phyloP scores from a whole-genome alignment of 768 basidiomycete genomes.

The Thelephora ganbajun region DNA sequence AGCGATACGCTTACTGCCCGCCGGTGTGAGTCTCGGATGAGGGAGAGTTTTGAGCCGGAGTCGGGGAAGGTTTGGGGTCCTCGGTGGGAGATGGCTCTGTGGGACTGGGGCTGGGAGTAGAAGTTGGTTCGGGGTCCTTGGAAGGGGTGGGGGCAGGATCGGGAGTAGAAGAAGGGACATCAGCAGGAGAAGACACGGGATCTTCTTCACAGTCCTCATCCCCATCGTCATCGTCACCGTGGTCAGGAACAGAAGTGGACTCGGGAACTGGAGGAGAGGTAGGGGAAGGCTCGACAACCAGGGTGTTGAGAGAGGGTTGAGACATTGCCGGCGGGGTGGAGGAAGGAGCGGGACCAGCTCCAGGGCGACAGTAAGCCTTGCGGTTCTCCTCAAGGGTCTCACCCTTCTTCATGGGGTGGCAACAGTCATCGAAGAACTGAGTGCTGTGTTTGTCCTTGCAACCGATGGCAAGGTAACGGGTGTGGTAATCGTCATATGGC shows the following conservation, averaged over 20 bases:
- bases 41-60: neutral
- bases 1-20: constrained; percentile 18
- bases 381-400: constrained; percentile 32
- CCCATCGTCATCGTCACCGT: constrained; percentile 21
- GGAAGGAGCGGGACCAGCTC: constrained; percentile 17
- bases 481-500: constrained; percentile 43
- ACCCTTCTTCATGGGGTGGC: constrained; percentile 54
- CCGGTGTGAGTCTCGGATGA: constrained; percentile 17
- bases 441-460: constrained; percentile 26
- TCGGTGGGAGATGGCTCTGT: neutral
- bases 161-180: constrained; percentile 1
- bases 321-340: constrained; percentile 7
- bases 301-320: constrained; percentile 13
- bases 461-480: constrained; percentile 43
- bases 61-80: neutral
- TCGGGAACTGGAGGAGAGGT: constrained; percentile 14
- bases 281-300: constrained; percentile 6
- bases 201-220: constrained; percentile 11
- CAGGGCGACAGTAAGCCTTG: constrained; percentile 39
- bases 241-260: constrained; percentile 13
- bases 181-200: neutral
- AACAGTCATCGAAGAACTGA: constrained; percentile 51
- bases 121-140: constrained; percentile 9
- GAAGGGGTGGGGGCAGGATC: constrained; percentile 6
- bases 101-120: constrained; percentile 5